Evolutionary conservation across 345 rosid genomes (phyloP).

Genomic region (Dovyalis caffra): DNA sequence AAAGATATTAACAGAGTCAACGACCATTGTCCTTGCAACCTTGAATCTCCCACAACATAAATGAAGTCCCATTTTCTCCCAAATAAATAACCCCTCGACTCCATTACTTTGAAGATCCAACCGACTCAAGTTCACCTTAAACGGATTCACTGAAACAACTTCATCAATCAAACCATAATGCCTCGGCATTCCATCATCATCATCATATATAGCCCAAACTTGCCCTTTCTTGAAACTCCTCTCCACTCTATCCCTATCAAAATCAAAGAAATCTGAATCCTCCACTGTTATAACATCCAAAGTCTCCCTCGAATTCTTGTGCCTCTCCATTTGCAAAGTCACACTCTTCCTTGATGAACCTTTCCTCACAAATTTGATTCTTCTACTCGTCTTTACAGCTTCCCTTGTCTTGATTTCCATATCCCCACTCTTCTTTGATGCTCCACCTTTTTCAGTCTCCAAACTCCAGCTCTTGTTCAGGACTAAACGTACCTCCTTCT

Average conservation of each 20-base stretch:
- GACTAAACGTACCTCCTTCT: conserved; percentile 13
- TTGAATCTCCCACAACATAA: conserved; percentile 69
- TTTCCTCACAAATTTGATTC: conserved; percentile 18
- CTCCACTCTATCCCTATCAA: conserved; percentile 57
- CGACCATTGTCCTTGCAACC: conserved; percentile 39
- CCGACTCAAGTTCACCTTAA: conserved; percentile 68
- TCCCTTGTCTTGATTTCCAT: conserved; percentile 20
- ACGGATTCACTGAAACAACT: conserved; percentile 67
- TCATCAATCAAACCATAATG: conserved; percentile 75
- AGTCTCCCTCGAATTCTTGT: conserved; percentile 20
- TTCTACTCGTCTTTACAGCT: conserved; percentile 28
- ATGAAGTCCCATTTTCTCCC: conserved; percentile 45
- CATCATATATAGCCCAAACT: conserved; percentile 77
- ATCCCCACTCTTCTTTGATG: conserved; percentile 25
- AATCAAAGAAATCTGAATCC: conserved; percentile 59
- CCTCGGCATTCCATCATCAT: conserved; percentile 67
- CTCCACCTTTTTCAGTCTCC: conserved; percentile 26
- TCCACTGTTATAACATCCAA: conserved; percentile 36
- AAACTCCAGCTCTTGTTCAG: conserved; percentile 12
- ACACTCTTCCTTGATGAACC: conserved; percentile 20
- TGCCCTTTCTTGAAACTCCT: conserved; percentile 77
- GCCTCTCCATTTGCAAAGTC: conserved; percentile 16
- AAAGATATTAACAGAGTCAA: conserved; percentile 52
- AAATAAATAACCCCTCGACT: conserved; percentile 45
- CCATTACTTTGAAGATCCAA: conserved; percentile 50